Base-by-base conservation (phyloP, 2,329 filamentous ascomycete genomes). In the Cladophialophora bantiana region DNA sequence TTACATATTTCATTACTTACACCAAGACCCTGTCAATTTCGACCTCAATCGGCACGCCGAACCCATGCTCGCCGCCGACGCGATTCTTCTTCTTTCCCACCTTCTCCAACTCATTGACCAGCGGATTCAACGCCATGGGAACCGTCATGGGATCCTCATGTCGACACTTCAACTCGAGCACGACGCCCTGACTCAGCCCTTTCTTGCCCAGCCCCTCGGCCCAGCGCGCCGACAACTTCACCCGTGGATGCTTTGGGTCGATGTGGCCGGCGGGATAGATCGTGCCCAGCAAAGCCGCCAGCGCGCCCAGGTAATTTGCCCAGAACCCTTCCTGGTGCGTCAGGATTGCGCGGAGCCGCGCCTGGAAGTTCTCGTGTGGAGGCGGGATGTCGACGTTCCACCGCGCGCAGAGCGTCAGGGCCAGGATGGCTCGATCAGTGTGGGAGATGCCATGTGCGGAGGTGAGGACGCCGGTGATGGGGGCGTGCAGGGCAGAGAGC, bases 61-160 rank as follows among this genome's bases (percentile, higher is more conserved):
- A 72, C 1, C 70, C 70, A 66, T 67, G 66, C 42, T 77, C 70
- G 7, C 76, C 76, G 18, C 76, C 76, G 50, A 77, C 74, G 68
- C 76, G 76, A 56, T 78, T 72, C 72, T 78, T 78, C 63, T 75
- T 77, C 66, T 78, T 78, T 1, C 77, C 77, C 4, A 78, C 71
- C 65, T 76, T 76, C 62, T 77, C 70, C n/a, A 78, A 66, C 52
- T 74, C 75, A 34, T 75, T 70, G 9, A 78, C 53, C 52, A 74
- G 69, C 32, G 73, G 74, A 45, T 74, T 74, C n/a, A 78, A 35
- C 53, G 73, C 73, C 20, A 71, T 61, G 26, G 65, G 65, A 12
- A 56, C 34, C 5, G 64, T 70, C 66, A 72, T 62, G 7, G 64
- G 34, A 18, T 69, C 70, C 9, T 56, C 65, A 3, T 56, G 59